phyloP scores from a whole-genome alignment of 1,284 basidiomycete genomes.

The Afroboletus lepidellus region DNA sequence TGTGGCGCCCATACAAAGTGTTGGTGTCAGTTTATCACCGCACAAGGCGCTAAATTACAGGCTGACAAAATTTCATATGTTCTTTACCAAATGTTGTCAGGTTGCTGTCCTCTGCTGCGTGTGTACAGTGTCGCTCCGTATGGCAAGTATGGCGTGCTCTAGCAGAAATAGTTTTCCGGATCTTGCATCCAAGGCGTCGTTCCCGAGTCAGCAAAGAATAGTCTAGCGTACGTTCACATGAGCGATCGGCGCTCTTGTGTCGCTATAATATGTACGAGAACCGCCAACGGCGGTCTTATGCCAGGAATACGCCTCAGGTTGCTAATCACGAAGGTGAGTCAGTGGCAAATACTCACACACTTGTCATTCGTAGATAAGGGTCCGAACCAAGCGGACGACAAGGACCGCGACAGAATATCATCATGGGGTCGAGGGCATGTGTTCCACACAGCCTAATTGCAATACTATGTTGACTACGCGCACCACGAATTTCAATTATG shows the following conservation, averaged over 20 bases:
- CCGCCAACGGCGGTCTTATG: background rate
- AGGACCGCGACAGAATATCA: background rate
- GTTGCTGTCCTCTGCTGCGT: background rate
- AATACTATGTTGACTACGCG: background rate
- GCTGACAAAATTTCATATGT: background rate
- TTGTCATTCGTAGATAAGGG: no score
- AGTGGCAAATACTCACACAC: background rate
- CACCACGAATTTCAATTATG: background rate
- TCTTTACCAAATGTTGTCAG: background rate
- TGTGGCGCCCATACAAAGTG: background rate
- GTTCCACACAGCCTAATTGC: background rate
- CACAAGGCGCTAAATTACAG: background rate
- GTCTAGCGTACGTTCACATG: background rate
- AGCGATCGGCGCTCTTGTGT: background rate
- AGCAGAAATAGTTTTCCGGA: background rate
- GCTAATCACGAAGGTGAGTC: background rate
- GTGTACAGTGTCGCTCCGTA: background rate
- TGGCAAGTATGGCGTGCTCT: background rate
- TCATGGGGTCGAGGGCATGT: background rate
- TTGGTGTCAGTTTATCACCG: background rate
- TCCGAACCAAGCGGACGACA: background rate
- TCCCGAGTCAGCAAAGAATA: background rate
- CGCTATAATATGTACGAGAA: background rate
- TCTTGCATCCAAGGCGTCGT: background rate
- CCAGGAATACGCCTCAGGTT: background rate